Conservation (phyloP, 306 rosid species). For the Vigna trinervia region DNA sequence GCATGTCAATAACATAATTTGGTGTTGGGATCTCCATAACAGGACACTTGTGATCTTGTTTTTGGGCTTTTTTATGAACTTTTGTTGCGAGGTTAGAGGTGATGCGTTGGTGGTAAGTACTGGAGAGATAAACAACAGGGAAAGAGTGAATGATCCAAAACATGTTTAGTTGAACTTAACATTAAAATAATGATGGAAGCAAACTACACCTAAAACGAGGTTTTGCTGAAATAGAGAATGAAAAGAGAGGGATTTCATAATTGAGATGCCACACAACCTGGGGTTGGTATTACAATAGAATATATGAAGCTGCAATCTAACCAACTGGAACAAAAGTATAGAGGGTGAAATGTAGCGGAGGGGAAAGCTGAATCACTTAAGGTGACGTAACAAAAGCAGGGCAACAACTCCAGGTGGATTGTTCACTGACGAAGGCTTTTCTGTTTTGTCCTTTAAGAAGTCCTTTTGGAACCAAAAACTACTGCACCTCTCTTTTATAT, state of each 20-base stretch:
- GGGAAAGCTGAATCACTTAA: conserved; percentile 34
- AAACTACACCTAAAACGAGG: conserved; percentile 6
- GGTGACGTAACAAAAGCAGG: conserved; percentile 49
- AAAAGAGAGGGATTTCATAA: conserved; percentile 30
- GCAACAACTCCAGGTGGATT: conserved; percentile 52
- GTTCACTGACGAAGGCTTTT: conserved; percentile 57
- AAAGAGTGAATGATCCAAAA: conserved; percentile 48
- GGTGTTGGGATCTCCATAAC: conserved; percentile 62
- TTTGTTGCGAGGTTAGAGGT: conserved; percentile 26
- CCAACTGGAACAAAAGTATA: conserved; percentile 27
- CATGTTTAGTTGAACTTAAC: not conserved
- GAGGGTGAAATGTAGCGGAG: not conserved
- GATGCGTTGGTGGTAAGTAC: not conserved
- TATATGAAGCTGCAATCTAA: conserved; percentile 43
- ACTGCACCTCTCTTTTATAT: conserved; percentile 32
- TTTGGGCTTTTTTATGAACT: conserved; percentile 48
- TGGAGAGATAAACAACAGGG: conserved; percentile 42
- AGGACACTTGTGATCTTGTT: conserved; percentile 75
- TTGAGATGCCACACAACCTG: no score
- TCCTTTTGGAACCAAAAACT: conserved; percentile 59
- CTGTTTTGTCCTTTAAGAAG: conserved; percentile 58
- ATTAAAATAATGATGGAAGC: conserved; percentile 21
- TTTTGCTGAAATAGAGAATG: conserved; percentile 2
- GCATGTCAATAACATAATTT: conserved; percentile 77
- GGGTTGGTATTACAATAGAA: conserved; percentile 8